Evolutionary conservation across 495 filamentous ascomycete genomes (phyloP).

Genomic region (Neurospora intermedia): DNA sequence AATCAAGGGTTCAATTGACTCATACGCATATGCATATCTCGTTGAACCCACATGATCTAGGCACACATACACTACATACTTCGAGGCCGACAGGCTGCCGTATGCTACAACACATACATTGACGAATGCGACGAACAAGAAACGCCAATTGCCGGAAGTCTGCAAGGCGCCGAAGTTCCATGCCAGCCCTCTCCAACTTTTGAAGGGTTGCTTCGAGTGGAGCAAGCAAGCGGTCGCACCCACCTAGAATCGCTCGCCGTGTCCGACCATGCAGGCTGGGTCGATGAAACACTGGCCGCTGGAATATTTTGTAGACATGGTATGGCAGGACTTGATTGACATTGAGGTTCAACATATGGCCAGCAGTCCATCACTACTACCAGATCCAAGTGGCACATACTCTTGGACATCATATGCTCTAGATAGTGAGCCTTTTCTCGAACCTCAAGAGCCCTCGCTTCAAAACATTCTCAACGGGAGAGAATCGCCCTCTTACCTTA

Average conservation of each 20-base stretch:
- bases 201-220: not conserved
- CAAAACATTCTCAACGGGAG: not conserved
- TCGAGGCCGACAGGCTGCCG: not conserved
- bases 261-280: conserved; percentile 17
- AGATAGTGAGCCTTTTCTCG: not conserved
- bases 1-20: not conserved
- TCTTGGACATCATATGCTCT: fast-evolving
- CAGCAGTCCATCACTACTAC: not conserved
- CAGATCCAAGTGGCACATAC: not conserved
- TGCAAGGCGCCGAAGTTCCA: not conserved
- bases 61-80: not conserved
- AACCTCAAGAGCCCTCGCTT: not conserved
- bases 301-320: conserved; percentile 13
- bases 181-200: not conserved
- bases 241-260: conserved; percentile 19
- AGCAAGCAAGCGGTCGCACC: not conserved
- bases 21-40: not conserved
- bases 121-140: not conserved
- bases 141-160: not conserved
- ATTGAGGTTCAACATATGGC: too few relatives aligned
- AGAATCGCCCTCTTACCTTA: not conserved
- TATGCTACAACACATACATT: not conserved
- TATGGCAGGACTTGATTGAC: not conserved
- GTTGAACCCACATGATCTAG: not conserved
- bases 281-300: conserved; percentile 7